A percentile compares a stretch with the other conserved stretches of the same genome.
Evolutionary conservation across 257 asterid genomes (phyloP).

Genomic region (Ocimum tenuiflorum): DNA sequence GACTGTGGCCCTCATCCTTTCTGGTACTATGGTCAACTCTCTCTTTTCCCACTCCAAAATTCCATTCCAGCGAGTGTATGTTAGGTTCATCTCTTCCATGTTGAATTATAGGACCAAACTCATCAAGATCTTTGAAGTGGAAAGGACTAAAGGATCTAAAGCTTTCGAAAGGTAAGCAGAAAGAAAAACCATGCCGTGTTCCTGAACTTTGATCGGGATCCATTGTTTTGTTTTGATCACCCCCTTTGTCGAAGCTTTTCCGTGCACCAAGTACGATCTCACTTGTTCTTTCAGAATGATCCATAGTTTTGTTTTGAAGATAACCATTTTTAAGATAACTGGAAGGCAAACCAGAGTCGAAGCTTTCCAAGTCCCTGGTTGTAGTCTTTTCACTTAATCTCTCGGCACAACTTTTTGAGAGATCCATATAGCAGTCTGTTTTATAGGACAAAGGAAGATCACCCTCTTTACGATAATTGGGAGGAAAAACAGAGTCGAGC

Average conservation of each 20-base stretch:
- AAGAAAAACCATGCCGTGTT: constrained; percentile 28
- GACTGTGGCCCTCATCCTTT: constrained; percentile 16
- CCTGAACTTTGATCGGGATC: constrained; percentile 22
- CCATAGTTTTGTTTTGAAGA: constrained; percentile 22
- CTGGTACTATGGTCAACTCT: constrained; percentile 11
- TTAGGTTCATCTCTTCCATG: constrained; percentile 28
- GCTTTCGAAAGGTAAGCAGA: constrained; percentile 29
- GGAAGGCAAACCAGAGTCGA: constrained; percentile 24
- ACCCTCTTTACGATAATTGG: constrained; percentile 20
- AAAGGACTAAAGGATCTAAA: constrained; percentile 18
- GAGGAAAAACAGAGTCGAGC: constrained; percentile 22
- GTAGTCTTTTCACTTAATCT: constrained; percentile 26
- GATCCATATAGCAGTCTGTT: constrained; percentile 25
- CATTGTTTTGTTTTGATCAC: constrained; percentile 22
- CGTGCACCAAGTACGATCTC: constrained; percentile 26
- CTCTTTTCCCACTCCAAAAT: constrained; percentile 24
- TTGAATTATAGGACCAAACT: constrained; percentile 24
- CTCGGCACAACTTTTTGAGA: constrained; percentile 27
- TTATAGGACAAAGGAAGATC: constrained; percentile 24
- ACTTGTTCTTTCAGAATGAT: constrained; percentile 23
- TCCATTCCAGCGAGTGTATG: constrained; percentile 42
- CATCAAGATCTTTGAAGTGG: constrained; percentile 33
- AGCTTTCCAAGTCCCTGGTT: constrained; percentile 26
- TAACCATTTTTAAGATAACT: constrained; percentile 20
- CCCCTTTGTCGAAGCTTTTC: constrained; percentile 24